Evolutionary conservation across 2,329 filamentous ascomycete species (phyloP).

Genomic region (Balansia obtecta): DNA sequence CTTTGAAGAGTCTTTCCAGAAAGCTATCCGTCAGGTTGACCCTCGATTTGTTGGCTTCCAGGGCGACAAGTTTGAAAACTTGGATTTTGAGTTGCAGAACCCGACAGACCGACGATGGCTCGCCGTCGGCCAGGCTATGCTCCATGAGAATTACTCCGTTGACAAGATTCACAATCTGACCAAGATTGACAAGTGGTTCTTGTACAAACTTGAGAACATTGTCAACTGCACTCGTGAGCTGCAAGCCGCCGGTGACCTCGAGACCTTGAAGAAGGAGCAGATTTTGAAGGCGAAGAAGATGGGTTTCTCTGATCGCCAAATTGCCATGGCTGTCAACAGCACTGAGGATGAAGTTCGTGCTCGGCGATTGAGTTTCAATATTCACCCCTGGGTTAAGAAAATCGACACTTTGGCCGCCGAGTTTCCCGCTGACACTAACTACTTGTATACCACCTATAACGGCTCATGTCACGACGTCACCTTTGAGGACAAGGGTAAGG

Average conservation of each 20-base stretch:
- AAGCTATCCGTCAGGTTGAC: slow-evolving; percentile 95
- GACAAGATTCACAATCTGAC: slow-evolving; percentile 85
- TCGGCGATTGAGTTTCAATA: slow-evolving; percentile 71
- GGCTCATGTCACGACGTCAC: slow-evolving; percentile 84
- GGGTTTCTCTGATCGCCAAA: slow-evolving; percentile 95
- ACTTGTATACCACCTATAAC: slow-evolving; percentile 96
- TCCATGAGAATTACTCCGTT: slow-evolving; percentile 90
- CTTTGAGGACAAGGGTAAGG: slow-evolving; percentile 82
- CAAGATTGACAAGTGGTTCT: slow-evolving; percentile 99
- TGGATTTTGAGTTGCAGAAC: slow-evolving; percentile 82
- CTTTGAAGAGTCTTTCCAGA: slow-evolving; percentile 98
- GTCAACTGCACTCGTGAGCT: slow-evolving; percentile 83
- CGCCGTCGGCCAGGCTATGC: slow-evolving; percentile 93
- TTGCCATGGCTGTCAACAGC: slow-evolving; percentile 71
- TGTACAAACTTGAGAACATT: slow-evolving; percentile 96
- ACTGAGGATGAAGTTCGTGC: slow-evolving; percentile 85
- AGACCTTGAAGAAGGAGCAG: slow-evolving; percentile 77
- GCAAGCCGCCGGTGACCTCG: slow-evolving; percentile 69
- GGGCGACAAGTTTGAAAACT: slow-evolving; percentile 84
- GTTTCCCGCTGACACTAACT: slow-evolving; percentile 91
- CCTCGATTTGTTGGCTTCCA: slow-evolving; percentile 87
- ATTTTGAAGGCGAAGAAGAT: slow-evolving; percentile 90
- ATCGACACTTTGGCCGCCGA: slow-evolving; percentile 96
- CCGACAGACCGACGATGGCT: slow-evolving; percentile 96
- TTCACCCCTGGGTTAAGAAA: slow-evolving; percentile 94